Base-by-base conservation (phyloP, 2,329 filamentous ascomycete genomes). In the Pyricularia sp. region DNA sequence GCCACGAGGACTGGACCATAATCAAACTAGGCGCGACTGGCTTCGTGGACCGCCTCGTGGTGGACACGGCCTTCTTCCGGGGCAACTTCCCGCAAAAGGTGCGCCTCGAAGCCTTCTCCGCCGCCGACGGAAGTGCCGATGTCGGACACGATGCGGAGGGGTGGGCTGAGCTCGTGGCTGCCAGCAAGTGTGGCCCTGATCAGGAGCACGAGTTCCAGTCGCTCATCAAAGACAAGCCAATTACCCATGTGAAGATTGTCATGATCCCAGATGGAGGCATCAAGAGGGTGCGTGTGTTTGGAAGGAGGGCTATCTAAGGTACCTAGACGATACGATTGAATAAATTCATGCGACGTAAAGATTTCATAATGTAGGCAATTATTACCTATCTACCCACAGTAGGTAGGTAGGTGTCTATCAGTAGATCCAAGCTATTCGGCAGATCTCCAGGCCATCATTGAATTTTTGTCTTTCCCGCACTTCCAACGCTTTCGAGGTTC, bases 191-290 rank as follows among this genome's bases (percentile, higher is more conserved):
- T 70, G 88, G 88, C 1, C 89, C 92, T 23, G 91, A 94, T 76
- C 82, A 83, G 74, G 91, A 93, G 80, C 90, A 93, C 76, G 84
- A 86, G 71, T 92, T 90, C 76, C 81, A 79, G 36, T 85, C 81
- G 68, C 74, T 83, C 69, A 81, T 87, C 23, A 81, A 84, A 72
- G 86, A 87, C 55, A 84, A 82, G 76, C 80, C 83, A 2, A 91
- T 92, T 75, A 93, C 91, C 14, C 93, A 95, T 80, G 88, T 94
- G 26, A 97, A 97, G 85, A 83, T 98, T 77, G 91, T 92, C 42
- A 95, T 97, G 77, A 92, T 97, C 73, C 94, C 94, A 0, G 94
- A 98, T 78, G 94, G 94, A 42, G 94, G 94, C 28, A 91, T 97
- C 2, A 97, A 97, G 87, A 84, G 94, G 72, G 85, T 97, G 72